Conservation (phyloP, 805 yeast genomes). For the Sugiyamaella marilandica region DNA sequence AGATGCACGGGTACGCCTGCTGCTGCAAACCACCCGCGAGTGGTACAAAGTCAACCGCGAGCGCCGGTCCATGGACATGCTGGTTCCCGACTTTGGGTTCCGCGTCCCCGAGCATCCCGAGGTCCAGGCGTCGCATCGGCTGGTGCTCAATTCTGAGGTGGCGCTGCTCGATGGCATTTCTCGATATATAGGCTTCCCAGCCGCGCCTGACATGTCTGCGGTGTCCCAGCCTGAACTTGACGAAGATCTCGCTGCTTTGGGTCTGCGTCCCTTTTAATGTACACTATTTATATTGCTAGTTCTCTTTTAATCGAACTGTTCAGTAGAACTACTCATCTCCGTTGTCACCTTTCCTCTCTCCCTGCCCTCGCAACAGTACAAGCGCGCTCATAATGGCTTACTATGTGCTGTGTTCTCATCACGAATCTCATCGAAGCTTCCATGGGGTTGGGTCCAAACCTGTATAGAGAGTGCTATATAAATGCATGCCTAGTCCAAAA, state of each 20-base stretch:
- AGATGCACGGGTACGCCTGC: conserved; percentile 60
- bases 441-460: background rate
- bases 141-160: conserved; percentile 61
- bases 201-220: conserved; percentile 63
- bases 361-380: no score
- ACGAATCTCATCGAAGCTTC: background rate
- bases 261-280: conserved; percentile 27
- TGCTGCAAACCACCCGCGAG: conserved; percentile 67
- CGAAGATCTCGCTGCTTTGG: conserved; percentile 68
- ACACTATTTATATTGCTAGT: background rate
- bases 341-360: background rate
- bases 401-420: no score
- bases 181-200: conserved; percentile 71
- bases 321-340: background rate
- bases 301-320: background rate
- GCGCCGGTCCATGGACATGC: conserved; percentile 70
- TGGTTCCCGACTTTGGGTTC: conserved; percentile 44
- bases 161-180: conserved; percentile 65
- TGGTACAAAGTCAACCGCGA: conserved; percentile 94
- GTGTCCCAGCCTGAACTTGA: conserved; percentile 68
- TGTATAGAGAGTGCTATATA: background rate
- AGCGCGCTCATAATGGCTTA: no score
- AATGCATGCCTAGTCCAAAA: no score
- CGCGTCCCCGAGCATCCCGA: conserved; percentile 39
- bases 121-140: conserved; percentile 60